A percentile compares a stretch with the other conserved stretches of the same genome.
phyloP scores from a whole-genome alignment of 208 protist species.

The Trichomonas vaginalis region DNA sequence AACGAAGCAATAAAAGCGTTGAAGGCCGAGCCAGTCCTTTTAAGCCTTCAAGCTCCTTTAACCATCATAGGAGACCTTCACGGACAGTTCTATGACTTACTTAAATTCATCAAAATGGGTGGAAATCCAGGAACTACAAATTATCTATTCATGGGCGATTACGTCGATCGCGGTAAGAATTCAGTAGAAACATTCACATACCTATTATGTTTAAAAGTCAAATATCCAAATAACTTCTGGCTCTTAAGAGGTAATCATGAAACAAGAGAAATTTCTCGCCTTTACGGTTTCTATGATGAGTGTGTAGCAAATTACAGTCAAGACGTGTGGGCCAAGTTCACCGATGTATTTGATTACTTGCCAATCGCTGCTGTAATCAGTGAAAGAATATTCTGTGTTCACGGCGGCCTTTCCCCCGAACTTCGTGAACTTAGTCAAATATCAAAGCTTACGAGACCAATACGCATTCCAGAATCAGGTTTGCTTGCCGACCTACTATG shows the following conservation, averaged over 20 bases:
- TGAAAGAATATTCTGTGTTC: slow-evolving; percentile 97
- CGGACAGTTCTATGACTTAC: slow-evolving; percentile 5
- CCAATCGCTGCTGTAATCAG: slow-evolving; percentile 92
- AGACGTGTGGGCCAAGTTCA: slow-evolving; percentile 95
- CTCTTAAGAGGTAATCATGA: slow-evolving; percentile 97
- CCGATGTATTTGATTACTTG: slow-evolving; percentile 94
- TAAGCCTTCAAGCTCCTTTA: neutral
- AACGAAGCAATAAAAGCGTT: neutral
- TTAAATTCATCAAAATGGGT: neutral
- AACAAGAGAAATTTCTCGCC: slow-evolving; percentile 77
- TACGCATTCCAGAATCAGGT: slow-evolving; percentile 53
- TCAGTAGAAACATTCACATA: slow-evolving; percentile 42
- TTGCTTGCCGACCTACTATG: slow-evolving; percentile 96
- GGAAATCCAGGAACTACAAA: neutral
- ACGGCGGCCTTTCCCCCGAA: slow-evolving; percentile 85
- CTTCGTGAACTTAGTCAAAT: slow-evolving; percentile 84
- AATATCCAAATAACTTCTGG: slow-evolving; percentile 33
- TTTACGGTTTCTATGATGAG: slow-evolving; percentile 98
- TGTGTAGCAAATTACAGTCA: slow-evolving; percentile 90
- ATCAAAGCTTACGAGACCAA: slow-evolving; percentile 76
- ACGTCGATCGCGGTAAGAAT: neutral
- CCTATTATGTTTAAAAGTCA: slow-evolving; percentile 72
- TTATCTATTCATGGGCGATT: slow-evolving; percentile 13
- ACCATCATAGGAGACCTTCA: neutral
- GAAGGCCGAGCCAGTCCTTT: neutral